Conservation (phyloP, 2,329 filamentous ascomycete species). For the Elsinoe arachidis region DNA sequence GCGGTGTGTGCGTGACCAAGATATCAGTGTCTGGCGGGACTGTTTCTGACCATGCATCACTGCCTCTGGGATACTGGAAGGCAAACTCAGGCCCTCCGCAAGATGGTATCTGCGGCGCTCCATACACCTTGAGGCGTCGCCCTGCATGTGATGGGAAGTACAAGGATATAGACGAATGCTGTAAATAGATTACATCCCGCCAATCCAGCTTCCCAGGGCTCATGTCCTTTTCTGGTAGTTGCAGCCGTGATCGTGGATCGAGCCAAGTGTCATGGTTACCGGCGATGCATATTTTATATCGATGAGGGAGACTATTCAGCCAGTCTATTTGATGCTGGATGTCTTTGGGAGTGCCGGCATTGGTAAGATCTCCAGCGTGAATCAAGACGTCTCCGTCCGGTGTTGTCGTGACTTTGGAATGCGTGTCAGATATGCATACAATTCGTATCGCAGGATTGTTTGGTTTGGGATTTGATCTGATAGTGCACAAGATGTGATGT, state of each 20-base stretch:
- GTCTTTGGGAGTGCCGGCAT: conserved; percentile 59
- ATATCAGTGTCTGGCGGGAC: conserved; percentile 67
- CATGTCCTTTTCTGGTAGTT: neutral
- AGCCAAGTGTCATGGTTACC: conserved; percentile 89
- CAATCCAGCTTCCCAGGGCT: conserved; percentile 46
- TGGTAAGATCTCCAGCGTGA: conserved; percentile 79
- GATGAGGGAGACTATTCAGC: conserved; percentile 64
- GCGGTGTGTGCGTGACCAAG: conserved; percentile 73
- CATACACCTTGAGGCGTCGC: conserved; percentile 63
- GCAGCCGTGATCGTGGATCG: conserved; percentile 53
- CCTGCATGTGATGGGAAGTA: conserved; percentile 44
- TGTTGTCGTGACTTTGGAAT: conserved; percentile 51
- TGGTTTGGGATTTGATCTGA: conserved; percentile 56
- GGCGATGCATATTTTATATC: conserved; percentile 70
- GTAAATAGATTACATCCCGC: conserved; percentile 64
- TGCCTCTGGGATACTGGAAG: conserved; percentile 62
- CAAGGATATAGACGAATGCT: conserved; percentile 58
- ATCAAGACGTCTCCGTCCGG: conserved; percentile 77
- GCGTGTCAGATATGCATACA: conserved; percentile 87
- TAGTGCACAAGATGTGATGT: conserved; percentile 47
- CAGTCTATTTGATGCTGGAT: conserved; percentile 81
- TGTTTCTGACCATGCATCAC: conserved; percentile 63
- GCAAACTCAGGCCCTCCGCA: conserved; percentile 65
- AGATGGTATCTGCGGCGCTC: conserved; percentile 68
- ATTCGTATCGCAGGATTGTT: conserved; percentile 56